phyloP scores from a whole-genome alignment of 345 rosid species.

The Melaleuca quinquenervia region DNA sequence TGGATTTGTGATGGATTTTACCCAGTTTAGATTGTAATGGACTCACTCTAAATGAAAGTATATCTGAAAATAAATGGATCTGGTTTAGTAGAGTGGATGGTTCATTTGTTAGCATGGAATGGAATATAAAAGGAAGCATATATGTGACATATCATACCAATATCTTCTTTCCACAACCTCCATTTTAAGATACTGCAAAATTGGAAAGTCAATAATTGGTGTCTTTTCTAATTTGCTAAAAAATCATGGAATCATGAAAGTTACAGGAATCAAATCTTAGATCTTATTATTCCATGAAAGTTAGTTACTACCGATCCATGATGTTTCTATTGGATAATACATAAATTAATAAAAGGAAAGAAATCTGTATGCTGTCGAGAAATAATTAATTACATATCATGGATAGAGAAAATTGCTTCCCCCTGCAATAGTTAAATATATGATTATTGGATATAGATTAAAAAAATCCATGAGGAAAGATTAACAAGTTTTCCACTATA shows the following conservation, averaged over 20 bases:
- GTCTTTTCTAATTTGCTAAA: neutral
- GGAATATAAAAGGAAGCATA: neutral
- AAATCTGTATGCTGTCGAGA: neutral
- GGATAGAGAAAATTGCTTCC: neutral
- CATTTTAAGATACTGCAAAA: neutral
- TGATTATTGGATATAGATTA: too few relatives aligned
- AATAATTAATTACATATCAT: too few relatives aligned
- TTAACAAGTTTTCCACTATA: neutral
- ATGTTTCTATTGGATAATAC: neutral
- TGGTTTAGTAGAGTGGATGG: too few relatives aligned
- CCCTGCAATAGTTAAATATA: neutral
- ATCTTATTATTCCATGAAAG: too few relatives aligned
- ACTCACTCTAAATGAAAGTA: too few relatives aligned
- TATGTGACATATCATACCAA: too few relatives aligned
- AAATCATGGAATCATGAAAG: too few relatives aligned
- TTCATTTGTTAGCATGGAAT: neutral
- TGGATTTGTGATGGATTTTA: too few relatives aligned
- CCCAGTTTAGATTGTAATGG: neutral
- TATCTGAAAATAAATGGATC: too few relatives aligned
- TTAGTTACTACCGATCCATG: too few relatives aligned
- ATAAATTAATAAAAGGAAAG: neutral
- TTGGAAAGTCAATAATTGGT: neutral
- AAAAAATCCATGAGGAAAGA: too few relatives aligned
- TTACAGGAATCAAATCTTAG: neutral
- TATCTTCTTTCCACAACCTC: neutral